phyloP scores from a whole-genome alignment of 768 basidiomycete genomes.

The Trametes cinnabarina region DNA sequence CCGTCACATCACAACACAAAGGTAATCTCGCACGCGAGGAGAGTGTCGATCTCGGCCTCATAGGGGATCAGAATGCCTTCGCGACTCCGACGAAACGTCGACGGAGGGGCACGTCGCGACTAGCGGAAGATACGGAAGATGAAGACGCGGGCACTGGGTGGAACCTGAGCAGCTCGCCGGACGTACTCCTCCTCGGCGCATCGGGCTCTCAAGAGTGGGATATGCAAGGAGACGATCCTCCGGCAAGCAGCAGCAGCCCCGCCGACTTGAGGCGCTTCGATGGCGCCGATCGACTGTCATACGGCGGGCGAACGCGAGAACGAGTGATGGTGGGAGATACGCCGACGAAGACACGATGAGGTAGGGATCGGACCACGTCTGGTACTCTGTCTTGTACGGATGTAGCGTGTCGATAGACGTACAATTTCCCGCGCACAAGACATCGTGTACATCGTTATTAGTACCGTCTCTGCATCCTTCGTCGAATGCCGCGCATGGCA shows the following conservation, averaged over 20 bases:
- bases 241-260: constrained; percentile 17
- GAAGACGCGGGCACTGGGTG: constrained; percentile 27
- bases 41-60: constrained; percentile 1
- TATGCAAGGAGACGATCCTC: neutral
- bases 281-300: neutral
- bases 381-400: neutral
- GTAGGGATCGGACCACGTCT: neutral
- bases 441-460: neutral
- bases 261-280: constrained; percentile 13
- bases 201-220: neutral
- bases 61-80: neutral
- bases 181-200: constrained; percentile 19
- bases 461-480: too few species aligned
- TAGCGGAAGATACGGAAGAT: constrained; percentile 11
- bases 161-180: constrained; percentile 25
- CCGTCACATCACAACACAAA: neutral
- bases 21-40: neutral
- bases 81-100: constrained; percentile 11
- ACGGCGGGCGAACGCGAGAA: neutral
- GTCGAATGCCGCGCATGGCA: too few species aligned
- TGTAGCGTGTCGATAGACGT: neutral
- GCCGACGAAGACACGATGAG: constrained; percentile 23
- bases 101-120: neutral
- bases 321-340: constrained; percentile 22
- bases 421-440: neutral